Conservation (phyloP, 345 rosid genomes). For the Xanthoceras sorbifolium region DNA sequence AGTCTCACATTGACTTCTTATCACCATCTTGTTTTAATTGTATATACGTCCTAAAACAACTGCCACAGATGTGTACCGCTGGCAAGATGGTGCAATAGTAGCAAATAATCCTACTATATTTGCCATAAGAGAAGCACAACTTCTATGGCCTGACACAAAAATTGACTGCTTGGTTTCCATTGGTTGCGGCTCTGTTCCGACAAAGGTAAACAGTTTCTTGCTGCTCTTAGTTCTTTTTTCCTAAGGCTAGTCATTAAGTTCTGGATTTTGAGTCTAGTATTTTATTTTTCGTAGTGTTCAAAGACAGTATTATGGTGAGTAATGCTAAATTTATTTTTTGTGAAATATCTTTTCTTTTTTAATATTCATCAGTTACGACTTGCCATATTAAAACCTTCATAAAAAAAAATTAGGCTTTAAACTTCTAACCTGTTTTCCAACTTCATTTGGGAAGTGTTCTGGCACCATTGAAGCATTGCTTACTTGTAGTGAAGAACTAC, state of each 20-base stretch:
- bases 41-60: constrained; percentile 5
- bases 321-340: not conserved
- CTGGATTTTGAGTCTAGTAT: constrained; percentile 5
- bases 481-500: not conserved
- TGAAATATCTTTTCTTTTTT: not conserved
- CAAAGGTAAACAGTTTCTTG: constrained; percentile 60
- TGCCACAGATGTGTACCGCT: constrained; percentile 66
- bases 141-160: constrained; percentile 96
- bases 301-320: not conserved
- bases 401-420: not conserved
- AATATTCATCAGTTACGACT: no score
- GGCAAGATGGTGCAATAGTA: constrained; percentile 99
- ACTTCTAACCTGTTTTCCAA: not conserved
- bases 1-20: not conserved
- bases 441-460: not conserved
- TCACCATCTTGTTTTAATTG: not conserved
- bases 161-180: constrained; percentile 93
- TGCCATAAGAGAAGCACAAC: constrained; percentile 98
- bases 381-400: not conserved
- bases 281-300: constrained; percentile 6
- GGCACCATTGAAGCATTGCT: not conserved
- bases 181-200: constrained; percentile 96
- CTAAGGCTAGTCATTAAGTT: not conserved
- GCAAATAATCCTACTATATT: constrained; percentile 95
- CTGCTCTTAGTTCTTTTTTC: constrained; percentile 4